Percentiles rank a stretch among this genome's conserved stretches.
Evolutionary conservation across 345 rosid genomes (phyloP).

Genomic region (Citrus cavaleriei): DNA sequence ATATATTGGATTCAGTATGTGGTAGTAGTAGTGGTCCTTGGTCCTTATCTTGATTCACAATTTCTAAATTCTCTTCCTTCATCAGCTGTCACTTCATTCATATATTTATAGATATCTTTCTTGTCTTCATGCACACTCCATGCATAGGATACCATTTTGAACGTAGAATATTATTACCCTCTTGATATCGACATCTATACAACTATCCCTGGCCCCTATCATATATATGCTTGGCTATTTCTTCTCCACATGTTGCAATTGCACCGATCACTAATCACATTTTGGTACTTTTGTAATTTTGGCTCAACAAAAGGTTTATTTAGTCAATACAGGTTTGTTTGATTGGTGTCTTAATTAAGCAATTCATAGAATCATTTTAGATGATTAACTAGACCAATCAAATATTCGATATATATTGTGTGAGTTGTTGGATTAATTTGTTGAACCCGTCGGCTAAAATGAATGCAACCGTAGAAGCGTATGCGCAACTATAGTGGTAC

Average conservation of each 20-base stretch:
- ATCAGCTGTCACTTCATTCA: constrained; percentile 20
- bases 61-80: not conserved
- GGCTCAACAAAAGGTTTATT: not conserved
- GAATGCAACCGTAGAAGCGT: not conserved
- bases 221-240: not conserved
- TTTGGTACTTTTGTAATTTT: not conserved
- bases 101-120: not conserved
- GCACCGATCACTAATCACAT: not conserved
- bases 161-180: constrained; percentile 14
- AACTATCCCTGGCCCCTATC: constrained; percentile 5
- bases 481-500: not conserved
- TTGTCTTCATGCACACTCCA: constrained; percentile 22
- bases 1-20: not conserved
- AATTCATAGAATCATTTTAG: not conserved
- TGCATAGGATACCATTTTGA: constrained; percentile 39
- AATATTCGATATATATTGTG: too few species aligned
- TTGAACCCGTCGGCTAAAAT: not conserved
- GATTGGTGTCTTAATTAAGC: not conserved
- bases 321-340: not conserved
- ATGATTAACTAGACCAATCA: too few species aligned
- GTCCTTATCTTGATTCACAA: not conserved
- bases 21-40: not conserved
- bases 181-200: not conserved
- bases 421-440: not conserved
- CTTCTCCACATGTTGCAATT: not conserved